Base-by-base conservation (phyloP, 768 basidiomycete species). In the Leccinum fibrillosum region DNA sequence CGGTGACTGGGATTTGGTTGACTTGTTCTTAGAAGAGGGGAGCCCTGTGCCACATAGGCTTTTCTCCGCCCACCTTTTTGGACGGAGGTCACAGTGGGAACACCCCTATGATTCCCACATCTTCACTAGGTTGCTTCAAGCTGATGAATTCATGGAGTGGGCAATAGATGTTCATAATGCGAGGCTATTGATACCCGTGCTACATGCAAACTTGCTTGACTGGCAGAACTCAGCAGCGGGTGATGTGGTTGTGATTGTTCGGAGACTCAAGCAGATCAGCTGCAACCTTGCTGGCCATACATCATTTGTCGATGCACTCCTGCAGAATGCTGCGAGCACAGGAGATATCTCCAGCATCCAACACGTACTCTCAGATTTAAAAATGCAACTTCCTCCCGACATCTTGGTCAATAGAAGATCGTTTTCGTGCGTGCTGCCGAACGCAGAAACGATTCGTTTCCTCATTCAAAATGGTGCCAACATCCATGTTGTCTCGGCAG, bases 181-280 rank as follows among this genome's bases (percentile, higher is more conserved):
- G 39, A 5, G 19, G n/a, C n/a, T 0, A 0, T 0, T 12, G 3
- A 13, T 8, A 47, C 45, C n/a, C 1, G 0, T 12, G 23, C 21
- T 23, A 23, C 2, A 23, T 8, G 45, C 9, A 42, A 42, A 11
- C 8, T 2, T 9, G 8, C 39, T 2, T 42, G 4, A 42, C 12
- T 15, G 7, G 17, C 1, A 1, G 0, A 1, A 26, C 0, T 7
- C 25, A 26, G 6, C 25, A 25, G 21, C 2, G 21, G 21, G 21
- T 23, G 23, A 23, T 8, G 9, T 4, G 13, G 45, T 47, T 23
- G 6, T 23, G 21, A 23, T 23, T 1, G 23, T 21, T 13, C 45
- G 21, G 21, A 47, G 45, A 23, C 21, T 47, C 6, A 12, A 47
- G 45, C 21, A 47, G 21, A 23, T 47, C 13, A 12, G 13, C 7